phyloP scores from a whole-genome alignment of 352 stramenopile genomes.

The Globisporangium radiosum region DNA sequence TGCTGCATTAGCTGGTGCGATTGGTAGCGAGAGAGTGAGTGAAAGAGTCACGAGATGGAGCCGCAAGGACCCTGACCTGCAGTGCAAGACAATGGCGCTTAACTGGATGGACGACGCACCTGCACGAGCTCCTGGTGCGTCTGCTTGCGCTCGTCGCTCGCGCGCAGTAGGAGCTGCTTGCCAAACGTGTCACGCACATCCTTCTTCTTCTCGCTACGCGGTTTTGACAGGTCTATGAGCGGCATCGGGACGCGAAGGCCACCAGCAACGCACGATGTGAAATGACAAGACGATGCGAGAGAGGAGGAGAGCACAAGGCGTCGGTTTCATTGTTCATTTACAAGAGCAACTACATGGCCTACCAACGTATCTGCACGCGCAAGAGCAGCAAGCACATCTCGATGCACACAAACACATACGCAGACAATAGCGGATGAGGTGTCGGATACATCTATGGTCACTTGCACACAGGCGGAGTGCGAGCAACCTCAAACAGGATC shows the following conservation, averaged over 20 bases:
- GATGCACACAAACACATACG: not conserved
- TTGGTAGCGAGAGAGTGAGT: not conserved
- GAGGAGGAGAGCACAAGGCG: too few relatives aligned
- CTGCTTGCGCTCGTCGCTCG: slow-evolving; percentile 25
- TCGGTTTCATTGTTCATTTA: too few relatives aligned
- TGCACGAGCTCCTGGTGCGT: slow-evolving; percentile 33
- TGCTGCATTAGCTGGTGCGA: slow-evolving; percentile 52
- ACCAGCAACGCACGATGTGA: not conserved
- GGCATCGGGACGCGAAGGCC: not conserved
- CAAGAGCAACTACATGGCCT: too few relatives aligned
- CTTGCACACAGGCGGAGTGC: slow-evolving; percentile 47
- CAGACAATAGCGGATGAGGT: not conserved
- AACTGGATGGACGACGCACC: slow-evolving; percentile 12
- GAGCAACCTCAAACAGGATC: slow-evolving; percentile 78
- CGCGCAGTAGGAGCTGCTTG: slow-evolving; percentile 28
- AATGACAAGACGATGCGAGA: too few relatives aligned
- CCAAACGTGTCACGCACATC: slow-evolving; percentile 36
- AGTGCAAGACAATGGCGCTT: not conserved
- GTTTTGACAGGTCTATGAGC: slow-evolving; percentile 5
- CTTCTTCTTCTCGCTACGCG: slow-evolving; percentile 26
- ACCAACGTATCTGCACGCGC: too few relatives aligned
- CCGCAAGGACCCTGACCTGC: not conserved
- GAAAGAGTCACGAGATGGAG: not conserved
- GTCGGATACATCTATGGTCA: slow-evolving; percentile 71
- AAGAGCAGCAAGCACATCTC: not conserved